Conservation (phyloP, 1,284 basidiomycete species). For the Leccinum huronense region DNA sequence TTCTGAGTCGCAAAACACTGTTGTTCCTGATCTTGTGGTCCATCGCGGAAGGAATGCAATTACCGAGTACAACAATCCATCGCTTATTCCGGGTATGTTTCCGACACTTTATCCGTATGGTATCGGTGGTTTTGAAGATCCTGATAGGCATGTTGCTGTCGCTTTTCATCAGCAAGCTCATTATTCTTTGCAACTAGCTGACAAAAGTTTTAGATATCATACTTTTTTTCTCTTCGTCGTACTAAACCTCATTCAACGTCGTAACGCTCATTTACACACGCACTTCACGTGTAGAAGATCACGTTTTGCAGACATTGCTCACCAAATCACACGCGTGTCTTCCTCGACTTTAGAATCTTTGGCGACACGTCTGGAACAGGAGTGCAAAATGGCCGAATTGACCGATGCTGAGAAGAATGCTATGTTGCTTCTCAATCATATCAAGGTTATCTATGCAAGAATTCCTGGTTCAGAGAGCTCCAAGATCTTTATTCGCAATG, state of each 20-base stretch:
- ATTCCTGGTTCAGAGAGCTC: slow-evolving; percentile 15
- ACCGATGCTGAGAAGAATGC: background rate
- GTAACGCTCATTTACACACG: slow-evolving; percentile 8
- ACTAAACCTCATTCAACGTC: slow-evolving; percentile 6
- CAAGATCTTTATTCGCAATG: slow-evolving; percentile 12
- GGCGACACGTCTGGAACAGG: slow-evolving; percentile 1
- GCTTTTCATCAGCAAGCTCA: background rate
- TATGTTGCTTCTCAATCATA: slow-evolving; percentile 1
- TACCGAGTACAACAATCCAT: background rate
- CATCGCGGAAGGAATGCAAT: background rate
- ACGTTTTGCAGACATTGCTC: background rate
- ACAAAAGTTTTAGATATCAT: slow-evolving; percentile 9
- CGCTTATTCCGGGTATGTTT: background rate
- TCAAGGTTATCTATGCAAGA: slow-evolving; percentile 11
- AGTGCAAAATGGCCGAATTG: background rate
- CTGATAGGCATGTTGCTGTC: background rate
- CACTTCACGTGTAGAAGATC: slow-evolving; percentile 2
- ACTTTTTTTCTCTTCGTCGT: slow-evolving; percentile 10
- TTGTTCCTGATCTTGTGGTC: background rate
- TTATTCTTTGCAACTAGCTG: background rate
- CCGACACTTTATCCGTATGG: background rate
- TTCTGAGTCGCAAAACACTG: background rate
- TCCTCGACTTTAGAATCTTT: background rate
- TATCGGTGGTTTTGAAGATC: background rate
- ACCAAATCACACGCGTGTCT: background rate